Evolutionary conservation across 768 basidiomycete species (phyloP).

Genomic region (Cantharellus anzutake): DNA sequence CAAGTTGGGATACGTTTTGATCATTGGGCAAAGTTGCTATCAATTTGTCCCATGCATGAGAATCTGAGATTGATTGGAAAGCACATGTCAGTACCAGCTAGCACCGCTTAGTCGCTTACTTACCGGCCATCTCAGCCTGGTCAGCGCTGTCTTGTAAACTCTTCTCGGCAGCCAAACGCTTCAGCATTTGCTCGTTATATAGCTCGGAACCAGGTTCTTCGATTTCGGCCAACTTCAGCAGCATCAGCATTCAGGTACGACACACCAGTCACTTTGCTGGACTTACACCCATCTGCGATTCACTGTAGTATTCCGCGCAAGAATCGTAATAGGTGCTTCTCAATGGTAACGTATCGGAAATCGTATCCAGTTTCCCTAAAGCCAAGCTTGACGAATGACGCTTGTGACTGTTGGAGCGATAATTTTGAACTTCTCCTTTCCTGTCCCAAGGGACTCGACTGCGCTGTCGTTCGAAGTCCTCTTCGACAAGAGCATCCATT

Average conservation of each 20-base stretch:
- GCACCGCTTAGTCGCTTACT: neutral
- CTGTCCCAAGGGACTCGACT: constrained; percentile 23
- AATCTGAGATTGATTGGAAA: constrained; percentile 22
- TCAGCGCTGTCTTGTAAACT: constrained; percentile 45
- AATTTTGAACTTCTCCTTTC: neutral
- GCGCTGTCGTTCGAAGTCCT: constrained; percentile 85
- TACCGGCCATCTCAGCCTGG: constrained; percentile 48
- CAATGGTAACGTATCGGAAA: constrained; percentile 56
- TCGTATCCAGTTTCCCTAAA: neutral
- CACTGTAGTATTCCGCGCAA: constrained; percentile 94
- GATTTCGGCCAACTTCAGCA: constrained; percentile 63
- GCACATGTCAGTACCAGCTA: neutral
- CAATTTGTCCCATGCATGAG: constrained; percentile 50
- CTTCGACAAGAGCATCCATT: constrained; percentile 78
- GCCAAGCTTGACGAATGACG: neutral
- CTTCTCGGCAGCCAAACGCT: constrained; percentile 76
- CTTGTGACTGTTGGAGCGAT: constrained; percentile 32
- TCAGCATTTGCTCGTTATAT: constrained; percentile 93
- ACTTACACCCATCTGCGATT: constrained; percentile 93
- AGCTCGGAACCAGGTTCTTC: constrained; percentile 90
- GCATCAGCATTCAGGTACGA: neutral
- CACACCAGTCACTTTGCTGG: neutral
- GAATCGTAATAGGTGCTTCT: constrained; percentile 90
- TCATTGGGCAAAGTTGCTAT: constrained; percentile 42
- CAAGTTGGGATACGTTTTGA: constrained; percentile 52